Conservation (phyloP, 2,329 filamentous ascomycete species). For the Alternaria gansuensis region DNA sequence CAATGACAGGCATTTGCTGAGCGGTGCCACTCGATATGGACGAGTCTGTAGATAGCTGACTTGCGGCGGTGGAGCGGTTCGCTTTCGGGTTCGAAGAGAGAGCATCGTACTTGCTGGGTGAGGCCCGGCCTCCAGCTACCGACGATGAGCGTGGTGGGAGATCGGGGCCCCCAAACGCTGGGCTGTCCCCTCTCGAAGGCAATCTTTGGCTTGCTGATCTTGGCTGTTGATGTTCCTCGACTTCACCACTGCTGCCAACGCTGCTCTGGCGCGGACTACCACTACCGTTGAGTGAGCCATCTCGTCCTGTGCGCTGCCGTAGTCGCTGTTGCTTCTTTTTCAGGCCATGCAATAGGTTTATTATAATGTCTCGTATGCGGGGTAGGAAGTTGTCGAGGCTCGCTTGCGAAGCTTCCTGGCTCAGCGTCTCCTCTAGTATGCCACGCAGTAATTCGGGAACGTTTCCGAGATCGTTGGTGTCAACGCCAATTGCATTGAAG, state of each 20-base stretch:
- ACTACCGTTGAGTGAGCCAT: slow-evolving; percentile 55
- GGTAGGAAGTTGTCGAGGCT: slow-evolving; percentile 94
- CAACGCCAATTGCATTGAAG: slow-evolving; percentile 95
- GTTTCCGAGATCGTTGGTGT: slow-evolving; percentile 91
- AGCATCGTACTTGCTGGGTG: slow-evolving; percentile 55
- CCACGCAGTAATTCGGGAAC: slow-evolving; percentile 89
- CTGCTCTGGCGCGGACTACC: slow-evolving; percentile 52
- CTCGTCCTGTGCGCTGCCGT: slow-evolving; percentile 64
- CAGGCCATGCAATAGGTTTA: slow-evolving; percentile 92
- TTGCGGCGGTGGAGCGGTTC: slow-evolving; percentile 46
- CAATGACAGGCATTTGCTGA: slow-evolving; percentile 78
- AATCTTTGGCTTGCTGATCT: slow-evolving; percentile 55
- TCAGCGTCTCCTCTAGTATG: slow-evolving; percentile 94
- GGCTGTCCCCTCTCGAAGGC: slow-evolving; percentile 54
- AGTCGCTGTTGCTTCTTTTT: slow-evolving; percentile 97
- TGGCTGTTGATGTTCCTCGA: slow-evolving; percentile 54
- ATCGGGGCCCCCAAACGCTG: slow-evolving; percentile 54
- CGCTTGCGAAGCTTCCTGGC: slow-evolving; percentile 92
- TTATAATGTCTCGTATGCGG: slow-evolving; percentile 96
- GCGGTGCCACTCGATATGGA: slow-evolving; percentile 76
- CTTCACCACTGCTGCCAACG: slow-evolving; percentile 43
- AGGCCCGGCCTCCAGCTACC: slow-evolving; percentile 55
- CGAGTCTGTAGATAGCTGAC: slow-evolving; percentile 58
- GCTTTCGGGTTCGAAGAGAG: slow-evolving; percentile 48
- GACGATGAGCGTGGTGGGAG: slow-evolving; percentile 60